Evolutionary conservation across 2,329 filamentous ascomycete species (phyloP).

Genomic region (Colletotrichum higginsianum): DNA sequence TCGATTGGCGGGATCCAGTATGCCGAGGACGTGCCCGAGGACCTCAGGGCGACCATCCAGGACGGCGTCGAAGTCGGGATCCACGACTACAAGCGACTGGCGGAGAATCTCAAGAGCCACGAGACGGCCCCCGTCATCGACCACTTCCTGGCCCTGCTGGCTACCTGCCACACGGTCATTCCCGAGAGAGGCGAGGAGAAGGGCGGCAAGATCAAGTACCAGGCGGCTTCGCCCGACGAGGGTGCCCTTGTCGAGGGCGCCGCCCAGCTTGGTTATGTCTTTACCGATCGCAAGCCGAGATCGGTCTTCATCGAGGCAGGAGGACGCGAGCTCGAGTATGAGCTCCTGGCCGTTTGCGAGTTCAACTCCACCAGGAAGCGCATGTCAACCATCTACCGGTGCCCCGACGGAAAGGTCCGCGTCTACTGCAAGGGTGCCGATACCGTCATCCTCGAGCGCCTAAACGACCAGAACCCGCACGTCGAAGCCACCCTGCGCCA

Average conservation of each 20-base stretch:
- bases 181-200: conserved; percentile 88
- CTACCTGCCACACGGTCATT: conserved; percentile 97
- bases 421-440: conserved; percentile 98
- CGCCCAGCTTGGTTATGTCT: conserved; percentile 86
- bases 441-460: conserved; percentile 94
- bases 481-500: conserved; percentile 93
- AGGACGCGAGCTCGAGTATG: conserved; percentile 84
- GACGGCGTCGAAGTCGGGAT: conserved; percentile 85
- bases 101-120: conserved; percentile 76
- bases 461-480: conserved; percentile 86
- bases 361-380: conserved; percentile 98
- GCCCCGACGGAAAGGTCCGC: conserved; percentile 94
- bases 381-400: conserved; percentile 98
- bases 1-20: conserved; percentile 96
- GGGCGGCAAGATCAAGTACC: conserved; percentile 90
- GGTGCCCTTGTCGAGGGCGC: conserved; percentile 97
- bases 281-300: conserved; percentile 90
- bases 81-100: conserved; percentile 85
- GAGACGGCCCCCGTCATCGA: conserved; percentile 69
- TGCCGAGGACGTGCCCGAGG: conserved; percentile 91
- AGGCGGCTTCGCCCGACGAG: conserved; percentile 97
- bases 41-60: conserved; percentile 83
- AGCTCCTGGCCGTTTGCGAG: conserved; percentile 96
- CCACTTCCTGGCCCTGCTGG: conserved; percentile 88
- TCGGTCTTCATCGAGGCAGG: conserved; percentile 87